A percentile compares a stretch with the other conserved stretches of the same genome.
phyloP scores from a whole-genome alignment of 345 rosid species.

The Salix arbutifolia region DNA sequence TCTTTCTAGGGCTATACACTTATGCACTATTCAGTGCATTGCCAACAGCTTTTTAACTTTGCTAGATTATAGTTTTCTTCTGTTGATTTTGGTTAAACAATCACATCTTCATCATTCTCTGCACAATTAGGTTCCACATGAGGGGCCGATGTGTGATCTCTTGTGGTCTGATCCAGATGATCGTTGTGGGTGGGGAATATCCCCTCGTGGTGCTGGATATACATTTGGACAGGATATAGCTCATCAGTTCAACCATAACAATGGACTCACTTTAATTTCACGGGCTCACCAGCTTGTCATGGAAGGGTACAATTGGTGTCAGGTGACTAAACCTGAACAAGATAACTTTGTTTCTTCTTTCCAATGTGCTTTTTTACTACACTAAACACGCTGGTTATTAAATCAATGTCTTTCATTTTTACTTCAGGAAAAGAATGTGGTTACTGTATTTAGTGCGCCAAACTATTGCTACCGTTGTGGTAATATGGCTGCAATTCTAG shows the following conservation, averaged over 20 bases:
- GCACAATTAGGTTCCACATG: constrained; percentile 75
- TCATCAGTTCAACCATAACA: constrained; percentile 71
- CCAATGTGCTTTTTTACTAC: not conserved
- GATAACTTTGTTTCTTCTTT: not conserved
- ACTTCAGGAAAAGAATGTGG: constrained; percentile 78
- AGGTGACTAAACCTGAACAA: constrained; percentile 40
- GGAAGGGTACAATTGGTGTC: constrained; percentile 97
- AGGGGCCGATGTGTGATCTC: constrained; percentile 98
- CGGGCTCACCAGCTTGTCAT: constrained; percentile 97
- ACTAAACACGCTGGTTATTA: not conserved
- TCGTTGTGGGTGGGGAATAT: constrained; percentile 96
- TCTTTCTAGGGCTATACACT: not conserved
- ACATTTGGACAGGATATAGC: constrained; percentile 97
- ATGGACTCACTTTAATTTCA: constrained; percentile 80
- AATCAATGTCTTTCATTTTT: not conserved
- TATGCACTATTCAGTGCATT: not conserved
- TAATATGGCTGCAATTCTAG: constrained; percentile 95
- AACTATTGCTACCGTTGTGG: constrained; percentile 94
- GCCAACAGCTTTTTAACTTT: not conserved
- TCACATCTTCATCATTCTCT: not conserved
- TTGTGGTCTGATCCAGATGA: constrained; percentile 99
- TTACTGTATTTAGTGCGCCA: constrained; percentile 93
- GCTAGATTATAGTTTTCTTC: not conserved
- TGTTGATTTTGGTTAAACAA: not conserved
- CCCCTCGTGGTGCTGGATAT: constrained; percentile 98